These are phyloP conservation scores for Blechomonas ayalai DNA, from an alignment of 208 protist genomes.

Conservation along the genomic window DNA sequence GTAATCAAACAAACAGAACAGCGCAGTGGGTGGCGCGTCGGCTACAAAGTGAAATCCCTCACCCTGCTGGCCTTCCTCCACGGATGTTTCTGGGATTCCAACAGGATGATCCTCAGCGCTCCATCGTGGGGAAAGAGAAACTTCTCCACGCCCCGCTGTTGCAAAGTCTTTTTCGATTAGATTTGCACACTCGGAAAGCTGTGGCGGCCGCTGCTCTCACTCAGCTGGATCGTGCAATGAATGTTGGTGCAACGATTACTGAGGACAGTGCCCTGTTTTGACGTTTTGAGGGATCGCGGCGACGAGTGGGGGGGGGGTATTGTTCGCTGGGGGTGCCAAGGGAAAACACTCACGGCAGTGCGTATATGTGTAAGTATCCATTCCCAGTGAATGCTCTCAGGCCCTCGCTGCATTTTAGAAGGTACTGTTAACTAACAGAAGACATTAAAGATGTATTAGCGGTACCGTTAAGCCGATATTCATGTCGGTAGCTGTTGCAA, in stretches of 20 bases:
- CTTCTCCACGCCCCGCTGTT: conserved; percentile 57
- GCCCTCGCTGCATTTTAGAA: too few relatives aligned
- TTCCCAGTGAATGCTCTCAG: too few relatives aligned
- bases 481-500: too few relatives aligned
- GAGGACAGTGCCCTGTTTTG: conserved; percentile 31
- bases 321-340: too few relatives aligned
- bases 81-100: conserved; percentile 69
- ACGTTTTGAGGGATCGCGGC: conserved; percentile 3
- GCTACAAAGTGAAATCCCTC: conserved; percentile 52
- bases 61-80: conserved; percentile 58
- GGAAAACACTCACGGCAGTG: too few relatives aligned
- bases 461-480: too few relatives aligned
- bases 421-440: too few relatives aligned
- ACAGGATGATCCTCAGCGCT: conserved; percentile 42
- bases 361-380: too few relatives aligned
- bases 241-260: conserved; percentile 45
- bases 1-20: conserved; percentile 64
- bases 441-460: too few relatives aligned
- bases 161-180: conserved; percentile 38
- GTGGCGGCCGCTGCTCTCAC: conserved; percentile 58
- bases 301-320: too few relatives aligned
- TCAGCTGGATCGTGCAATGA: conserved; percentile 62
- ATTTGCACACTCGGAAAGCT: conserved; percentile 45
- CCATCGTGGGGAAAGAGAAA: conserved; percentile 45
- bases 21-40: conserved; percentile 51